phyloP scores from a whole-genome alignment of 2,329 filamentous ascomycete species.

The Fusarium chuoi region DNA sequence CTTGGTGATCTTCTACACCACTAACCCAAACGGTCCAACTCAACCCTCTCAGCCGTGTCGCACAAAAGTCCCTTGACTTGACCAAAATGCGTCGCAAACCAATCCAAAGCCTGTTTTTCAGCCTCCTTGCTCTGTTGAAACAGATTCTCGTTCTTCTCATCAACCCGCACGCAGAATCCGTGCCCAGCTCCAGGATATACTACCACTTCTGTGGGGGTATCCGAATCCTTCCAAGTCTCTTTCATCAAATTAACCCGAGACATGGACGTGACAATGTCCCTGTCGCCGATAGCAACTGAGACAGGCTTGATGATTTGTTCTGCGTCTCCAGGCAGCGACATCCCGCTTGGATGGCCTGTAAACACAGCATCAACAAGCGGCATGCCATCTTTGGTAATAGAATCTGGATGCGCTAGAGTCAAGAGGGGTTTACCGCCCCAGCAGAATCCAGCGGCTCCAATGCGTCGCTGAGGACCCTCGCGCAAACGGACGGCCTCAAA shows the following conservation, averaged over 20 bases:
- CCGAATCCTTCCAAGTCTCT: rapidly evolving
- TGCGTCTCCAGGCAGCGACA: rapidly evolving
- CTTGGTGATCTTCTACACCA: not conserved
- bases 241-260: not conserved
- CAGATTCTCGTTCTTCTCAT: not conserved
- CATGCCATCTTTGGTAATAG: not conserved
- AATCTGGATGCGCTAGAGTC: not conserved
- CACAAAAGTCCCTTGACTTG: not conserved
- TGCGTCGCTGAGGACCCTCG: not conserved
- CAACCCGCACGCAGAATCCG: not conserved
- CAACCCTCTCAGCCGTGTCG: not conserved
- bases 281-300: not conserved
- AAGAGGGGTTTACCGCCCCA: not conserved
- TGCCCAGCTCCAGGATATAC: not conserved
- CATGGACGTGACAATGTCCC: rapidly evolving
- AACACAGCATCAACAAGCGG: not conserved
- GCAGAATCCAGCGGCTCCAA: not conserved
- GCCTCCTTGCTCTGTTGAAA: not conserved
- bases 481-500: not conserved
- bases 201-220: rapidly evolving
- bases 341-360: not conserved
- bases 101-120: not conserved
- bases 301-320: not conserved
- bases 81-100: not conserved
- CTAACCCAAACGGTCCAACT: not conserved